Base-by-base conservation (phyloP, 345 rosid species). In the Arabidopsis arenosa region DNA sequence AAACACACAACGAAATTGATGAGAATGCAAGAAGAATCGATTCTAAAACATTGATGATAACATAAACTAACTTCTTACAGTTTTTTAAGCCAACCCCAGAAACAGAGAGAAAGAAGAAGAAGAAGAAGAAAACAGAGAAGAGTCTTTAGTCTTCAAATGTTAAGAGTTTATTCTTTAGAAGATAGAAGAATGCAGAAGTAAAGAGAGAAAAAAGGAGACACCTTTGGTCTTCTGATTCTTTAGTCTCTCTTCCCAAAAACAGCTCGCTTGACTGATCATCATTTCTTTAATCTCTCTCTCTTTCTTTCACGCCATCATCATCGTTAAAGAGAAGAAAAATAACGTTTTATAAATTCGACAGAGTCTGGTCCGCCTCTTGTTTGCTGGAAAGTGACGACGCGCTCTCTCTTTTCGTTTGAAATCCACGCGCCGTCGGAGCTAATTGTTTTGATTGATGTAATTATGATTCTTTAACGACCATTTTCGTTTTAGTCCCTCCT, bases 171-270 rank as follows among this genome's bases (percentile, higher is more conserved):
- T 39, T 39, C n/a, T n/a, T n/a, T n/a, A n/a, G 49, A 47, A 65
- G 45, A 65, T 4, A 51, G 62, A 48, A 26, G 63, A 52, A 17
- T 49, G 32, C 11, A 57, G 39, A 23, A 52, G 70, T 48, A n/a
- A 43, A 48, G 4, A 49, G 62, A 68, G 47, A 7, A 15, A 56
- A 32, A 57, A 58, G 26, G 56, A 40, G 49, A 71, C 5, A 78
- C 81, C 81, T 78, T 66, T 78, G 36, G 66, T 41, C 2, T 52
- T 66, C 7, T 43, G 81, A 66, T 32, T 30, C 49, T 26, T 72
- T 1, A 18, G 74, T 72, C 69, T 66, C 74, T 78, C 81, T 60
- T 78, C 81, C 81, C 81, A 72, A 53, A 72, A 60, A 78, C 73
- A 72, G 56, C 36, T 78, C 15, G 63, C 68, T 72, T 78, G 81